Base-by-base conservation (phyloP, 2,329 filamentous ascomycete genomes). In the Ophiostoma populinum region DNA sequence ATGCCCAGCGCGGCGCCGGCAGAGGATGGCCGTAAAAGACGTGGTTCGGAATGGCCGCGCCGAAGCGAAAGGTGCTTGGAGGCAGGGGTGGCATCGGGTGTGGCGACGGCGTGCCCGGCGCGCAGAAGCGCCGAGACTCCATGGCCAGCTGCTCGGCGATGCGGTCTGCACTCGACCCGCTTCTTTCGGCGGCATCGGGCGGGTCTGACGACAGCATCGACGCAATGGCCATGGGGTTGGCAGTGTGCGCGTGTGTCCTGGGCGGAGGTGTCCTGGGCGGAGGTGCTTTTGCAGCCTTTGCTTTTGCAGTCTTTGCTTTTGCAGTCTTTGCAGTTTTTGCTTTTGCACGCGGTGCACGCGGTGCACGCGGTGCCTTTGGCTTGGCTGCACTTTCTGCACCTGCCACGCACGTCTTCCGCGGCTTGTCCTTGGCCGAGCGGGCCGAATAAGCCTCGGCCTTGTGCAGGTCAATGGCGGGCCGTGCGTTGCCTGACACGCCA, bases 141-240 rank as follows among this genome's bases (percentile, higher is more conserved):
- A 24, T 33, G 25, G 22, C 20, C 3, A 39, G 28, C 21, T 35
- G 34, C 8, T 36, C 24, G 7, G 34, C 32, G 1, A 39, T 24
- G 9, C 26, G 26, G 8, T 39, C 41, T 1, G 39, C 39, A 8
- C 24, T 30, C 6, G 19, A 19, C 41, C 36, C n/a, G n/a, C n/a
- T n/a, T n/a, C n/a, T n/a, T n/a, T n/a, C n/a, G n/a, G n/a, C n/a
- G n/a, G n/a, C n/a, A n/a, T n/a, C n/a, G n/a, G 30, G 17, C n/a
- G 30, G 30, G 9, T 32, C 30, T 6, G 20, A 32, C 3, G 30
- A 32, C 9, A 32, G 20, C 20, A 32, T 8, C 4, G 30, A 20
- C 3, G 20, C 24, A 12, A 32, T 32, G 13, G 21, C 20, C 30
- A 32, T 33, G 9, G 21, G 21, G 7, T 18, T 33, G 22, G 21